Evolutionary conservation across 164 flowering plant species (phyloP).

Genomic region (Santalum album): DNA sequence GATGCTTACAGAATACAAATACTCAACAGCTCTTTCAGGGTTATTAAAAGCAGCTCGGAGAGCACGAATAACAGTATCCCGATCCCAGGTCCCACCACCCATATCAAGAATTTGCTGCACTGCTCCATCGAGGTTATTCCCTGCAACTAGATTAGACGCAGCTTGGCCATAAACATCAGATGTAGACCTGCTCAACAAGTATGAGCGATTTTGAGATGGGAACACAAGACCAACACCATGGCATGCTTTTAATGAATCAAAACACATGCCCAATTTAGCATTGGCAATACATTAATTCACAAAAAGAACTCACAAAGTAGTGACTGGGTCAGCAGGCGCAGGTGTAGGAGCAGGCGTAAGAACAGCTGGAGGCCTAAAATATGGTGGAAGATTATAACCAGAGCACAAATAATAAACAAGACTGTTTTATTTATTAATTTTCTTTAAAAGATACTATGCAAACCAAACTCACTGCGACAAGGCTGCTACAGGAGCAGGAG

Average conservation of each 20-base stretch:
- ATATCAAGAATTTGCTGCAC: constrained; percentile 83
- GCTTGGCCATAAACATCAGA: constrained; percentile 69
- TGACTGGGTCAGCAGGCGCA: constrained; percentile 10
- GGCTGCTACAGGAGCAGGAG: constrained; percentile 32
- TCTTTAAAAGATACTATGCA: background rate
- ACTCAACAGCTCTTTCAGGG: constrained; percentile 96
- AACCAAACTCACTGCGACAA: constrained; percentile 39
- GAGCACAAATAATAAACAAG: no score
- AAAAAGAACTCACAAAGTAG: constrained; percentile 31
- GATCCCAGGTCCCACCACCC: constrained; percentile 97
- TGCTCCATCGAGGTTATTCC: constrained; percentile 57
- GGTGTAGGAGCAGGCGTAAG: constrained; percentile 21
- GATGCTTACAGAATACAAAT: constrained; percentile 71
- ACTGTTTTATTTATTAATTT: no score
- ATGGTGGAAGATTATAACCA: background rate
- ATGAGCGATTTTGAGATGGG: no score
- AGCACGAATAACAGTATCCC: constrained; percentile 84
- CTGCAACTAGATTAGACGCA: constrained; percentile 88
- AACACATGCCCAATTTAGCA: no score
- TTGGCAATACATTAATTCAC: no score
- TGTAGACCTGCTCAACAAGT: constrained; percentile 45
- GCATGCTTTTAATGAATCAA: no score
- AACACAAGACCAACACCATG: no score
- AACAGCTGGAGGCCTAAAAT: constrained; percentile 28
- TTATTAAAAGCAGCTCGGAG: constrained; percentile 94